Conservation (phyloP, 495 filamentous ascomycete genomes). For the Aspergillus homomorphus region DNA sequence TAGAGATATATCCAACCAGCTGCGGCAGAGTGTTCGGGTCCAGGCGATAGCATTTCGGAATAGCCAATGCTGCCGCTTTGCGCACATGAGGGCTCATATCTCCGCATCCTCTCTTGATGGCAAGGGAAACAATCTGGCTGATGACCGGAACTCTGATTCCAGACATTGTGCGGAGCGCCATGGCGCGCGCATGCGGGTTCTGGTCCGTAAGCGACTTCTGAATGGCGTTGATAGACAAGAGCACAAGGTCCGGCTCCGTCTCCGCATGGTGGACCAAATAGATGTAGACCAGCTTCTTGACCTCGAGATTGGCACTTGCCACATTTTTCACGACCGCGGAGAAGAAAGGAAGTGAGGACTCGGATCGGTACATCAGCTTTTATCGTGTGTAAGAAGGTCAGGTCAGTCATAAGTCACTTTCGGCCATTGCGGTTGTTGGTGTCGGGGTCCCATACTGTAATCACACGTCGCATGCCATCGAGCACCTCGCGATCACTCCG, state of each 20-base stretch:
- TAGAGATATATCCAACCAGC: slow-evolving; percentile 72
- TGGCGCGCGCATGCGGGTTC: slow-evolving; percentile 83
- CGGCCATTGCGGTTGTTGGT: not conserved
- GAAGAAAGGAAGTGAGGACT: slow-evolving; percentile 82
- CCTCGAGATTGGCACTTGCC: slow-evolving; percentile 82
- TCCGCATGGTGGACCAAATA: slow-evolving; percentile 96
- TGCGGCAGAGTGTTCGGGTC: slow-evolving; percentile 85
- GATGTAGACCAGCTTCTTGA: slow-evolving; percentile 97
- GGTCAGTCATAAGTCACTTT: slow-evolving; percentile 23
- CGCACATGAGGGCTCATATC: slow-evolving; percentile 95
- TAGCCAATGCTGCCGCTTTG: slow-evolving; percentile 89
- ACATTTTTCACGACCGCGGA: slow-evolving; percentile 96
- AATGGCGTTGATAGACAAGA: slow-evolving; percentile 96
- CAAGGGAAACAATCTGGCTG: slow-evolving; percentile 94
- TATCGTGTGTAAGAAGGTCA: not conserved
- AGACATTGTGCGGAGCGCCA: slow-evolving; percentile 92
- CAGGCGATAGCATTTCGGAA: slow-evolving; percentile 94
- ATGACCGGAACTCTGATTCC: slow-evolving; percentile 97
- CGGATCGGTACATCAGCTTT: slow-evolving; percentile 88
- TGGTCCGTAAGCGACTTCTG: slow-evolving; percentile 93
- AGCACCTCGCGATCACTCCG: slow-evolving; percentile 89
- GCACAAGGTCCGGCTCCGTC: slow-evolving; percentile 87
- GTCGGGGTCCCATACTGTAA: slow-evolving; percentile 61
- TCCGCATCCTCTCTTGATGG: slow-evolving; percentile 84
- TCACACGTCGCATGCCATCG: slow-evolving; percentile 86